Base-by-base conservation (phyloP, 805 yeast species). In the Hanseniaspora vineae region DNA sequence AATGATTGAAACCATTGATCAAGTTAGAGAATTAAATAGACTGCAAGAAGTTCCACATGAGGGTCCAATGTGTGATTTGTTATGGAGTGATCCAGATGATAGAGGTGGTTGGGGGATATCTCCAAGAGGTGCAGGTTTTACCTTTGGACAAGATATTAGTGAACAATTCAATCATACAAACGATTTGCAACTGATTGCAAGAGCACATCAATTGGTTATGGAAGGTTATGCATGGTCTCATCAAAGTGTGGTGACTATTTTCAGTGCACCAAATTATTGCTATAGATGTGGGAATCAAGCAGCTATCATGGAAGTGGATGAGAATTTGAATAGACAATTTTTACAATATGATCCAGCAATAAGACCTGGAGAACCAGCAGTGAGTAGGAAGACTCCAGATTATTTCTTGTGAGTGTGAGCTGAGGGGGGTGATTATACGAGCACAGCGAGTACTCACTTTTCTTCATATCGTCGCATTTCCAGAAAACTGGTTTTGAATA, bases 231-330 rank as follows among this genome's bases (percentile, higher is more conserved):
- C 86, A 43, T 89, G 96, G 96, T 78, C 90, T 39, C 96, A 89
- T 69, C 94, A 84, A 66, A 76, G 80, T 51, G 97, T 89, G 43
- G 97, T 89, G 40, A 89, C 97, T 32, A 87, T 89, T 49, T 89
- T 88, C 65, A 78, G 87, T 51, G 97, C 97, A 31, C 97, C 97
- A 51, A 89, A 89, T 67, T 89, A 89, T 66, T 89, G 97, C 68
- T 89, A 89, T 66, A 77, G 97, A 69, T 89, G 97, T 71, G 97
- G 97, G 59, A 89, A 89, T 69, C 96, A 87, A 71, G 97, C 97
- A 42, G 96, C 96, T 37, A 86, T 89, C 56, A 89, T 89, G 97
- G 96, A 89, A 69, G 96, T 89, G 52, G 96, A 89, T 65, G 97
- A 89, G 66, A 83, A 81, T 63, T 90, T 86, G 66, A 81, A 84